These are phyloP conservation scores for Quercus glauca DNA, from an alignment of 306 rosid genomes.

Conservation along the genomic window DNA sequence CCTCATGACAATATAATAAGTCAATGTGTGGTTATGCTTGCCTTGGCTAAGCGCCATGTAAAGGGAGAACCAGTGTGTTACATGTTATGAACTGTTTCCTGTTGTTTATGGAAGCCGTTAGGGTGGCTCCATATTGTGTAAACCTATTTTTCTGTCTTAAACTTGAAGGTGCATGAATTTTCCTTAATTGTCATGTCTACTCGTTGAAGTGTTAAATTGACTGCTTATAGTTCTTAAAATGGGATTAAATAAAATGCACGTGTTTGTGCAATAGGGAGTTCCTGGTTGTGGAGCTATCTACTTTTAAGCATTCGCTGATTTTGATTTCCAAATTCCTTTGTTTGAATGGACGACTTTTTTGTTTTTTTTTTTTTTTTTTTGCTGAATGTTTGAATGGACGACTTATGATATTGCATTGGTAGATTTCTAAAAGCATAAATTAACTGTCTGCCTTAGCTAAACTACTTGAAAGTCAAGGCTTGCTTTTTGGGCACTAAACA, in stretches of 20 bases:
- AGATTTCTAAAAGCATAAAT: not conserved
- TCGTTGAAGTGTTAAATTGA: not conserved
- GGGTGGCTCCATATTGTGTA: not conserved
- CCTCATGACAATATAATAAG: conserved; percentile 36
- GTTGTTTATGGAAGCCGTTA: conserved; percentile 12
- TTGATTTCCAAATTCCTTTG: not conserved
- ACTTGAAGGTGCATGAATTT: not conserved
- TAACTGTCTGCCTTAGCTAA: not conserved
- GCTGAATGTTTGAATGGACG: not conserved
- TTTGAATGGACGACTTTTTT: not conserved
- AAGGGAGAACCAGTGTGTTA: conserved; percentile 37
- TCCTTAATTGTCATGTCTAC: conserved; percentile 2
- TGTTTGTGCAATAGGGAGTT: not conserved
- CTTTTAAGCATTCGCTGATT: not conserved
- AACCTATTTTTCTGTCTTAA: conserved; percentile 6
- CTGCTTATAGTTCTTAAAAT: not conserved
- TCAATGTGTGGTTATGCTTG: conserved; percentile 30
- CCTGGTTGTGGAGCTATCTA: not conserved
- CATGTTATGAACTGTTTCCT: conserved; percentile 23
- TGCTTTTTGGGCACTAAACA: not conserved
- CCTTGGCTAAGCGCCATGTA: conserved; percentile 40
- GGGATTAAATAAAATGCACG: not conserved
- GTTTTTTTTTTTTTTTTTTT: too few species aligned
- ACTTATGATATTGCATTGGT: not conserved
- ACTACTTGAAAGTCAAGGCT: not conserved